Evolutionary conservation across 768 basidiomycete genomes (phyloP), one percentile per base, ranked within the genome.

Genomic region (Boletus huronensis): DNA sequence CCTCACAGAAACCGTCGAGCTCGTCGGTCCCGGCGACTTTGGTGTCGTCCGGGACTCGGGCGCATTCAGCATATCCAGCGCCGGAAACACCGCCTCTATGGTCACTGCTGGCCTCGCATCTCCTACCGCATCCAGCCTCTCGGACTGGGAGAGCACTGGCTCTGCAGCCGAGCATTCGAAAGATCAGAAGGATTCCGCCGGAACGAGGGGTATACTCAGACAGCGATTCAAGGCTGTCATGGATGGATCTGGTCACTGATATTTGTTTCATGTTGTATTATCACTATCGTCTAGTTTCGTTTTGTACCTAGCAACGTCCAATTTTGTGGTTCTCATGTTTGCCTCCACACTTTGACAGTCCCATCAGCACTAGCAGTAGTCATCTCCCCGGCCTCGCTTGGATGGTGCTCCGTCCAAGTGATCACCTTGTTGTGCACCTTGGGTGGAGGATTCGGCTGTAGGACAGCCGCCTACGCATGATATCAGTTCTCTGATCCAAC

Each of bases 341-440:
- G 73, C 60, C 80, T 77, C 95, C 95, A 98, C 16, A 98, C 83
- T 70, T 94, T 96, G 53, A 88, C 88, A 8, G 86, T 88, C 17
- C 95, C 94, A 68, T 98, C 95, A 19, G 90, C 88, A 63, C 93
- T 91, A 1, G 93, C 85, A 3, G 93, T 95, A 41, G 94, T 72
- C 81, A 97, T 81, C 69, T 97, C 93, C 17, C 83, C 83, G 6
- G 82, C 77, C 52, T 93, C 87, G 21, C 76, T 80, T 8, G 92
- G 93, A 71, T 95, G 90, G 61, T 93, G 84, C 72, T 95, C 93
- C 2, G 90, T 85, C 92, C 94, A 97, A 11, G 90, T 91, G 47
- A 97, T 85, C 28, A 90, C 80, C 68, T 90, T 93, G 38, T 85
- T 76, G 66, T 98, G 96, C 1, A 81, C 83, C 64, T 85, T 83